phyloP scores from a whole-genome alignment of 192 early-diverging fungal species.

The Paraglomus brasilianum region DNA sequence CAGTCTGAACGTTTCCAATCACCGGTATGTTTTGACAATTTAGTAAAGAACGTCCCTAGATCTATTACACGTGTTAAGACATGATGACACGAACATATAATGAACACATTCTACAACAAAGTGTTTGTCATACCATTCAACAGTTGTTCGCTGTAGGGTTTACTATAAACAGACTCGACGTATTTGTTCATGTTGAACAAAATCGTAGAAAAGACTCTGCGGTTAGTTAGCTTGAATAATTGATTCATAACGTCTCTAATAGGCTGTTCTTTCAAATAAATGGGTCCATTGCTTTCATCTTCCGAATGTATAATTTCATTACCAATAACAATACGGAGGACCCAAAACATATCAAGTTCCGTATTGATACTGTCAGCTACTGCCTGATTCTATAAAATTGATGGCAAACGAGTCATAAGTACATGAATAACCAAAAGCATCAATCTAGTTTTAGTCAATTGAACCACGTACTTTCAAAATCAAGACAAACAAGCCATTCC shows the following conservation, averaged over 20 bases:
- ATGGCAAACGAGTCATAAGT: too few relatives aligned
- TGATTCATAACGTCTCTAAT: conserved; percentile 58
- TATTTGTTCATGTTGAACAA: conserved; percentile 53
- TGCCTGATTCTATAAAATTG: conserved; percentile 31
- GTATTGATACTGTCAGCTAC: conserved; percentile 42
- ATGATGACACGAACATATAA: background rate
- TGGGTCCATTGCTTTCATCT: conserved; percentile 28
- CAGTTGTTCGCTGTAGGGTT: conserved; percentile 45
- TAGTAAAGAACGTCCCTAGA: conserved; percentile 41
- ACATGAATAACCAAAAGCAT: too few relatives aligned
- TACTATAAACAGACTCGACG: conserved; percentile 51
- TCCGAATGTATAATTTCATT: conserved; percentile 50
- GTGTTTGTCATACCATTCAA: conserved; percentile 35
- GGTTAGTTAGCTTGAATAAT: conserved; percentile 25
- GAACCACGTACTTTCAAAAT: conserved; percentile 54
- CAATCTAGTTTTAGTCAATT: background rate
- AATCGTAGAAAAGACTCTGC: conserved; percentile 50
- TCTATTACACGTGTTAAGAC: conserved; percentile 18
- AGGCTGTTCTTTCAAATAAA: conserved; percentile 56
- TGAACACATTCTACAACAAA: background rate
- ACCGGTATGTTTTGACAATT: conserved; percentile 43
- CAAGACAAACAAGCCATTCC: conserved; percentile 59
- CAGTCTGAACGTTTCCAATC: conserved; percentile 48
- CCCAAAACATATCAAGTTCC: conserved; percentile 54
- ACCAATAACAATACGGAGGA: conserved; percentile 49